A percentile compares a stretch with the other conserved stretches of the same genome.
These are phyloP conservation scores for Amyloporia xantha DNA, from an alignment of 768 basidiomycete genomes.

Conservation along the genomic window DNA sequence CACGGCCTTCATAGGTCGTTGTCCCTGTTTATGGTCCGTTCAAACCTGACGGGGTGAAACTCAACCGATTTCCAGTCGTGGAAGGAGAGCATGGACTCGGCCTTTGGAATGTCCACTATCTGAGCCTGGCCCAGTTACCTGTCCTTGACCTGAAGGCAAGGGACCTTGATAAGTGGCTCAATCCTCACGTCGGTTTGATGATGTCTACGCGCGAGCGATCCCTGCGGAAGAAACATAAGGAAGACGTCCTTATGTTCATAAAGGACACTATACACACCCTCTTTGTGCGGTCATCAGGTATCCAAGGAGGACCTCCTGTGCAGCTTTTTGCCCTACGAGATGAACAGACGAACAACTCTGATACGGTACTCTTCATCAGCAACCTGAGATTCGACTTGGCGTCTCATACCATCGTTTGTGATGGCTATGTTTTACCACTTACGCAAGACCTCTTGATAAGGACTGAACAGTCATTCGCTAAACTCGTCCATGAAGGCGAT, in stretches of 20 bases:
- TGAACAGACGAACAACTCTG: constrained; percentile 12
- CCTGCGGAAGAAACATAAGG: constrained; percentile 15
- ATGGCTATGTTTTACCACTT: constrained; percentile 41
- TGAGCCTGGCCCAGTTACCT: constrained; percentile 32
- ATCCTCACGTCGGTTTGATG: constrained; percentile 25
- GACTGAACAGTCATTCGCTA: constrained; percentile 25
- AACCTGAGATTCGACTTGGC: constrained; percentile 40
- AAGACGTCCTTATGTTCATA: constrained; percentile 24
- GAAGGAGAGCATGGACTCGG: background rate
- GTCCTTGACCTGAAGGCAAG: constrained; percentile 19
- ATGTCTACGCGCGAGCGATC: constrained; percentile 26
- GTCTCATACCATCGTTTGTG: constrained; percentile 45
- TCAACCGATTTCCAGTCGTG: constrained; percentile 25
- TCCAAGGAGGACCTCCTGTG: constrained; percentile 11
- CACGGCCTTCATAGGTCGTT: constrained; percentile 25
- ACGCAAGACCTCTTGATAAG: constrained; percentile 15
- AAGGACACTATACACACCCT: constrained; percentile 30
- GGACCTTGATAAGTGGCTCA: constrained; percentile 25
- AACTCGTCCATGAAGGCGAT: constrained; percentile 4
- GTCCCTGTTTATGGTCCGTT: constrained; percentile 15
- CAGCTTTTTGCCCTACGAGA: constrained; percentile 20
- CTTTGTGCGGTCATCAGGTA: constrained; percentile 23
- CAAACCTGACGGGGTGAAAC: constrained; percentile 12
- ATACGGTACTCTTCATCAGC: constrained; percentile 42
- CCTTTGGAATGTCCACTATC: constrained; percentile 33